Base-by-base conservation (phyloP, 2,329 filamentous ascomycete species). In the Leptographium radiaticola region DNA sequence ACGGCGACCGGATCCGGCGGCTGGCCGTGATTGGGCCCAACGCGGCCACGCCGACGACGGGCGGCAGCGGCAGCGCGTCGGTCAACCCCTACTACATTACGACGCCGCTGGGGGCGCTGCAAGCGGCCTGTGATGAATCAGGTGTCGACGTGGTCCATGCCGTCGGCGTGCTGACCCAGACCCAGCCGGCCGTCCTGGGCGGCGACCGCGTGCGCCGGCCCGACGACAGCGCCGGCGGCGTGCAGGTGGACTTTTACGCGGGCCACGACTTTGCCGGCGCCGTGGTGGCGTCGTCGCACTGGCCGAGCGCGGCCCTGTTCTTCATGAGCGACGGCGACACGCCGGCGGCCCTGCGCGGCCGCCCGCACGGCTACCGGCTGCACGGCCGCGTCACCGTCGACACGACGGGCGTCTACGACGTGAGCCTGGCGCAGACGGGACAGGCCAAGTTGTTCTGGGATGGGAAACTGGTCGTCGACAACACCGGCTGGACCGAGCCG, bases 31-130 rank as follows among this genome's bases (percentile, higher is more conserved):
- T 81, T 34, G 78, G 78, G 0, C 77, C 77, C 16, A 80, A 81
- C 58, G 76, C 77, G 10, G 80, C 78, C 62, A 64, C 74, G 45
- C 71, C 76, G 1, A 75, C 73, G 2, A 79, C 79, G 58, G 75
- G 82, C 59, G 83, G 83, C 39, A 83, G 83, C 55, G 83, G 83
- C 20, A 84, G 80, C 6, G 83, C 83, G 1, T 75, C 79, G 0
- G 66, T 81, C 33, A 67, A 68, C 11, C 71, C 76, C 8, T 86
- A 86, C 68, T 81, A 84, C 55, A 84, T 84, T 49, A 75, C 89
- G 20, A 87, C 81, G 0, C 86, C 86, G 2, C 81, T 84, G 31
- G 83, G 86, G 54, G 85, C 84, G 8, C 87, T 89, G 60, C 75
- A 73, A 42, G 71, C 71, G 38, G 77, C 78, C 62, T 67, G 40